Evolutionary conservation across 345 rosid species (phyloP).

Genomic region (Pistacia vera): DNA sequence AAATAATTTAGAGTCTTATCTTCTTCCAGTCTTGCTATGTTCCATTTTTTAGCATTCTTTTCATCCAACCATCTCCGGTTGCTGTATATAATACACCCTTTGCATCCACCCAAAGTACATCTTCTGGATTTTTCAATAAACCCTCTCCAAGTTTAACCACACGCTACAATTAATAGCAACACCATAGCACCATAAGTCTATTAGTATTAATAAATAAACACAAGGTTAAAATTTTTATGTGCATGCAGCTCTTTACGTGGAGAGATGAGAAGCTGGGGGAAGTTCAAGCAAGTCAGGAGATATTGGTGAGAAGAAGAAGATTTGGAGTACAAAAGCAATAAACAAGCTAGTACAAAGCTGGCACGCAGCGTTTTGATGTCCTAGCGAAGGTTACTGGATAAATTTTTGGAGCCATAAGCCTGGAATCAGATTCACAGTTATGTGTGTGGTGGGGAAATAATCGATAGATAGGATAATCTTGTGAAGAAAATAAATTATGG

Average conservation of each 20-base stretch:
- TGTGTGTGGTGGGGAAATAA: background rate
- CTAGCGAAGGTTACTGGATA: background rate
- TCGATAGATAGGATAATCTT: background rate
- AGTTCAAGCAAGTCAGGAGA: slow-evolving; percentile 35
- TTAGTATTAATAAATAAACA: background rate
- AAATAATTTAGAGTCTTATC: slow-evolving; percentile 23
- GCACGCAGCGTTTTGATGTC: slow-evolving; percentile 8
- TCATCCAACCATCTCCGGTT: slow-evolving; percentile 55
- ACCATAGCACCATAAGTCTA: too few relatives aligned
- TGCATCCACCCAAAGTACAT: slow-evolving; percentile 36
- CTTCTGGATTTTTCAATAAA: slow-evolving; percentile 36
- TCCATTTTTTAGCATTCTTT: slow-evolving; percentile 43
- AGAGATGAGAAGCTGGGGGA: slow-evolving; percentile 25
- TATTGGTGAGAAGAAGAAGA: slow-evolving; percentile 51
- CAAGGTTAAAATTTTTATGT: background rate
- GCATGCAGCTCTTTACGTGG: slow-evolving; percentile 28
- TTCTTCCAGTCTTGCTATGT: slow-evolving; percentile 49
- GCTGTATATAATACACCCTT: slow-evolving; percentile 48
- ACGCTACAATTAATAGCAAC: slow-evolving; percentile 16
- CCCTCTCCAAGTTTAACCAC: slow-evolving; percentile 57
- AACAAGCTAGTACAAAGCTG: slow-evolving; percentile 23
- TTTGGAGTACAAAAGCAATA: slow-evolving; percentile 32
- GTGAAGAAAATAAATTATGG: too few relatives aligned
- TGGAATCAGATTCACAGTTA: background rate
- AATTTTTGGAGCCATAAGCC: slow-evolving; percentile 1